Percentiles rank a stretch among this genome's conserved stretches.
Evolutionary conservation across 306 rosid species (phyloP).

Genomic region (Quercus aquifolioides): DNA sequence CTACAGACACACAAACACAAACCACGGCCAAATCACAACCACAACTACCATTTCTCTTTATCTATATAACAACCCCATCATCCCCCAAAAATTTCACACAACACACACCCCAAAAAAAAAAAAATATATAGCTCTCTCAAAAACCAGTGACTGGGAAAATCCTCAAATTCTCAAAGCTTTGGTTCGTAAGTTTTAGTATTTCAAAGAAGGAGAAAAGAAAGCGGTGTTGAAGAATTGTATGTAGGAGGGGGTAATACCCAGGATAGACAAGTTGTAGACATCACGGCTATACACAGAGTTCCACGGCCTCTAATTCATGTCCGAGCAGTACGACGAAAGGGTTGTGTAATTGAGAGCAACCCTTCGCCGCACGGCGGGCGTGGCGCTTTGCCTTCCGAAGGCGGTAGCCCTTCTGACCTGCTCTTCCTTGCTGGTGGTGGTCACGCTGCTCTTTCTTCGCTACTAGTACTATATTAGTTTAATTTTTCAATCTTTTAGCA

Average conservation of each 20-base stretch:
- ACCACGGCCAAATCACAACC: conserved; percentile 30
- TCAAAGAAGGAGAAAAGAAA: too few species aligned
- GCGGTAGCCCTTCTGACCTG: conserved; percentile 97
- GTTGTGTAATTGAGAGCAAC: conserved; percentile 60
- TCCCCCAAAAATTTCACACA: conserved; percentile 1
- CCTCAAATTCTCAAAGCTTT: too few species aligned
- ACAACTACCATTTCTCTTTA: conserved; percentile 17
- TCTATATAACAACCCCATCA: conserved; percentile 26
- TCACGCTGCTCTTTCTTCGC: neutral
- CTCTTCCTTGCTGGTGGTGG: conserved; percentile 99
- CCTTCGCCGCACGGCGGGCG: conserved; percentile 99
- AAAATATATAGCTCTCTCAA: too few species aligned
- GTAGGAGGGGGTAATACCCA: conserved; percentile 69
- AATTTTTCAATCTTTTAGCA: neutral
- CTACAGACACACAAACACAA: conserved; percentile 15
- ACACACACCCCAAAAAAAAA: too few species aligned
- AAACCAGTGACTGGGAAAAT: too few species aligned
- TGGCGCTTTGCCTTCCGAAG: conserved; percentile 99
- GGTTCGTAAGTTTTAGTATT: too few species aligned
- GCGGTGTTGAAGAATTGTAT: neutral
- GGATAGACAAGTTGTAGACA: conserved; percentile 71
- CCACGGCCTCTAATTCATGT: conserved; percentile 65
- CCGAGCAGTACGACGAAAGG: conserved; percentile 77
- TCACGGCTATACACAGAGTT: conserved; percentile 93
- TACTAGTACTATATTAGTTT: conserved; percentile 3